Evolutionary conservation across 2,329 filamentous ascomycete genomes (phyloP), one percentile per base, ranked within the genome.

Genomic region (Diaporthe capsici): DNA sequence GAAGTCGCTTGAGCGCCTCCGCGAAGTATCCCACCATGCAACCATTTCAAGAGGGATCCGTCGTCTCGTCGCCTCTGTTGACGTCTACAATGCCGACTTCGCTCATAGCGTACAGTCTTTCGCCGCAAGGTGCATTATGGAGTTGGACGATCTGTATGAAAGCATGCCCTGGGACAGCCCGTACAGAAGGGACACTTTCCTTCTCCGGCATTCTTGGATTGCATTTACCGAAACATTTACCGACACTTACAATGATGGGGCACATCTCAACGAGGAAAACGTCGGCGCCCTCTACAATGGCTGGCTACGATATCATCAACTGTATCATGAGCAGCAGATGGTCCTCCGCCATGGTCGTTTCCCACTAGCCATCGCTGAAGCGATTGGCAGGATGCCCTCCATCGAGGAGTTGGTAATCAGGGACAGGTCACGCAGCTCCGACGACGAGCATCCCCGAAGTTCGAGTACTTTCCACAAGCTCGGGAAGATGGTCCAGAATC

Each of bases 51-150:
- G 13, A 51, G 63, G 63, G 20, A 34, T 68, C 22, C 44, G 44
- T 39, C 63, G 63, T 37, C 44, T 68, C 60, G 15, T 68, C 6
- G 63, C 22, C 63, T 51, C 63, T 8, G 47, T 68, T 7, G 63
- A 51, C 34, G 20, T 53, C 44, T 68, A 68, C 63, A 25, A 31
- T 10, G 6, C 10, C 17, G 28, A 37, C 20, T 17, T 51, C 31
- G 44, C 63, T n/a, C 20, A 8, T 37, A 6, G 15, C 31, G 20
- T 68, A 20, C 15, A 17, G 12, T 5, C 28, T 37, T 68, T 68
- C 22, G 9, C 44, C 28, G 12, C 10, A 17, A 7, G 13, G 10
- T 51, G 63, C 28, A 25, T 25, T 4, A 7, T 4, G 20, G 28
- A 67, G 63, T 13, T 51, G 20, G 22, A 3, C 20, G 20, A 15